A percentile compares a stretch with the other conserved stretches of the same genome.
phyloP scores from a whole-genome alignment of 306 rosid genomes.

The Lagenaria siceraria region DNA sequence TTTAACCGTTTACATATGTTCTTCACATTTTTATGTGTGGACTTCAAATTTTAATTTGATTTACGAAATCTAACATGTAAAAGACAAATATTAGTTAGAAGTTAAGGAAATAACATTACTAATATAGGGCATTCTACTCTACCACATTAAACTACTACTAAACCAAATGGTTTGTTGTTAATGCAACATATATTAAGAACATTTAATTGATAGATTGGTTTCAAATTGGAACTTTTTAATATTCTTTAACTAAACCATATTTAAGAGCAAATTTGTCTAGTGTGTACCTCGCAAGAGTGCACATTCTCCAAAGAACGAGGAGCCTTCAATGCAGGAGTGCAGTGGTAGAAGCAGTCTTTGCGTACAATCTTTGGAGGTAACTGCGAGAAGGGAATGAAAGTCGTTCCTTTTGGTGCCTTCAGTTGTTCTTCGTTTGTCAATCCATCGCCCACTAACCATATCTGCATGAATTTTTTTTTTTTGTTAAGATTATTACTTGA shows the following conservation, averaged over 20 bases:
- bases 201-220: not conserved
- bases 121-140: not conserved
- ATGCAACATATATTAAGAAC: too few species aligned
- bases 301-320: conserved; percentile 43
- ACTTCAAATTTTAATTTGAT: not conserved
- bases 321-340: conserved; percentile 62
- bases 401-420: conserved; percentile 55
- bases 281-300: conserved; percentile 48
- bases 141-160: not conserved
- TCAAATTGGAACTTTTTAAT: not conserved
- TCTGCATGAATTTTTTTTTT: conserved; percentile 13
- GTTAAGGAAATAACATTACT: too few species aligned
- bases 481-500: not conserved
- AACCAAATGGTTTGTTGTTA: too few species aligned
- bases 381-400: conserved; percentile 60
- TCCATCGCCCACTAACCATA: conserved; percentile 68
- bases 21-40: too few species aligned
- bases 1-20: too few species aligned
- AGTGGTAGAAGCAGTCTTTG: conserved; percentile 52
- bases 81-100: too few species aligned
- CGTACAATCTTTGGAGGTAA: conserved; percentile 56
- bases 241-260: not conserved
- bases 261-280: not conserved
- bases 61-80: not conserved
- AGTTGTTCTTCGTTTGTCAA: conserved; percentile 34